Evolutionary conservation across 2,329 filamentous ascomycete genomes (phyloP).

Genomic region (Elsinoe perseae): DNA sequence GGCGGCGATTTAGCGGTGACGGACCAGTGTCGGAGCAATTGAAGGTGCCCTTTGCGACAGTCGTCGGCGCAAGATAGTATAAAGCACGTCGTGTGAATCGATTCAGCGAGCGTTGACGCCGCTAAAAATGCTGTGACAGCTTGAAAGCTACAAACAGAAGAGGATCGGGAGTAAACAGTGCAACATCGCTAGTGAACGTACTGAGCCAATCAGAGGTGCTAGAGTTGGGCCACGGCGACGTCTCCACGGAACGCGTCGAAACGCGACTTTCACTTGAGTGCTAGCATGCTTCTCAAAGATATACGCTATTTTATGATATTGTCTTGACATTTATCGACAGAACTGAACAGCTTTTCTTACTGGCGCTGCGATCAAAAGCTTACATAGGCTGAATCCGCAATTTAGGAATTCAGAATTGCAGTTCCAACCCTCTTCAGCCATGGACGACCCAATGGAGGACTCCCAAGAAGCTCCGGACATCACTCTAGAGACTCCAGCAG

Average conservation of each 20-base stretch:
- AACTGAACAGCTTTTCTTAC: too few relatives aligned
- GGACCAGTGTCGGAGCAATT: not conserved
- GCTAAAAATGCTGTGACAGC: conserved; percentile 3
- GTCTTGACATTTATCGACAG: too few relatives aligned
- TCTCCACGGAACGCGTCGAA: not conserved
- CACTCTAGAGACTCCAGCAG: conserved; percentile 28
- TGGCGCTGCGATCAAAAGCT: too few relatives aligned
- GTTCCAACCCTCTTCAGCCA: conserved; percentile 7
- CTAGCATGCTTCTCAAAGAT: not conserved
- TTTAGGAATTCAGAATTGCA: not conserved
- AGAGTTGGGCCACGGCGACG: not conserved
- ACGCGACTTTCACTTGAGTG: not conserved
- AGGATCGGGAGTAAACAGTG: too few relatives aligned
- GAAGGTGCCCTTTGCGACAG: too few relatives aligned
- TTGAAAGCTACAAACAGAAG: not conserved
- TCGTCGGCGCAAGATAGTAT: not conserved
- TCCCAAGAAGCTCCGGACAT: conserved; percentile 27
- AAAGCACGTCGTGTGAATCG: not conserved
- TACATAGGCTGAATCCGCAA: too few relatives aligned
- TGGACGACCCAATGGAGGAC: conserved; percentile 28
- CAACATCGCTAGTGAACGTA: not conserved
- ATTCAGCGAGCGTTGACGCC: conserved; percentile 1
- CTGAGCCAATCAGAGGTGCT: not conserved
- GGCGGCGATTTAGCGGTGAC: not conserved
- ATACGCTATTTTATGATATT: too few relatives aligned